Base-by-base conservation (phyloP, 106 monocot species). In the Acanthochlamys bracteata region DNA sequence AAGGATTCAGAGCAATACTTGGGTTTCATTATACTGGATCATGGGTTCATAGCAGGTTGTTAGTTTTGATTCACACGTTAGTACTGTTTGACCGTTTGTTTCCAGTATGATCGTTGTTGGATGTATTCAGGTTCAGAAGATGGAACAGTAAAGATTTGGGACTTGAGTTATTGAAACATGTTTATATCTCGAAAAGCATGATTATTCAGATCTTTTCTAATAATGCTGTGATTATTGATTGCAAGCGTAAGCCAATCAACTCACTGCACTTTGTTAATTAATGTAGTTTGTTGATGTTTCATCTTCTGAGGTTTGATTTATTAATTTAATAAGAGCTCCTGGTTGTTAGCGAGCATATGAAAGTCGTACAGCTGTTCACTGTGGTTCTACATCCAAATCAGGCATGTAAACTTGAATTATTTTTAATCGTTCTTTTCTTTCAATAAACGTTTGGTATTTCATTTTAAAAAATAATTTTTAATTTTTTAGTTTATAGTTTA, bases 81-180 rank as follows among this genome's bases (percentile, higher is more conserved):
- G 57, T 64, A 99, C 92, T 71, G 98, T 99, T 26, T 92, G 98
- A 92, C 98, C 49, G 92, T 99, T 24, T 92, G 98, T 55, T 99
- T 99, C 66, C 89, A 99, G 60, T 92, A 85, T 64, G 92, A 99
- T 75, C 92, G 98, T 33, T 88, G 92, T 45, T 92, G 98, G 98
- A 99, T 99, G 98, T 99, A 99, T 79, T 83, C 98, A 15, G 98
- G 98, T 70, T 99, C 98, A 52, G 98, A 99, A 76, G 98, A 99
- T 77, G 98, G 98, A 62, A 92, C 92, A 25, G 86, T 92, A 33
- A 92, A 84, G 65, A 92, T 99, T 15, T 92, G 98, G 98, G 98
- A 99, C 73, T 71, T 99, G 54, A 92, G 98, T 92, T 98, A 77
- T 62, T 12, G 0, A 20, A 24, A 59, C 22, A 51, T 53, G n/a